Evolutionary conservation across 1,284 basidiomycete genomes (phyloP), one percentile per base, ranked within the genome.

Genomic region (Microbotryum saponariae): DNA sequence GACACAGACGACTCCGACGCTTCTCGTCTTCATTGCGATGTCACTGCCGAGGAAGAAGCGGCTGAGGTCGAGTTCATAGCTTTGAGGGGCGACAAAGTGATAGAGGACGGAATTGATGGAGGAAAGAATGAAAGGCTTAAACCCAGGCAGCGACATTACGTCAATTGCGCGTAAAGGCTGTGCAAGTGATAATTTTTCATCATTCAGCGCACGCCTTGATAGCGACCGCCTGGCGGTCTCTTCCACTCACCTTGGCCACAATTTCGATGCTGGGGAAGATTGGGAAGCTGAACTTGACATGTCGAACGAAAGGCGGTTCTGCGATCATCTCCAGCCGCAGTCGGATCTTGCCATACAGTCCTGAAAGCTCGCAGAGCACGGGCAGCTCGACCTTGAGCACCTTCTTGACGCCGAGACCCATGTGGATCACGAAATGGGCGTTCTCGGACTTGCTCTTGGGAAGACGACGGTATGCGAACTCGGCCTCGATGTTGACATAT

Each of bases 1-100:
- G 54, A 65, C 25, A 21, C 48, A 57, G 37, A 62, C 29, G 47
- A 65, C n/a, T n/a, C 63, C 63, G 44, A 51, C 27, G 2, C 57
- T 54, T 20, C 60, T 52, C 9, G 63, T 65, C 33, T 23, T 51
- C 25, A 51, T 23, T 2, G n/a, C n/a, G 18, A 58, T 37, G 25
- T 58, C 50, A 37, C 49, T 51, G 50, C 56, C 56, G 23, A 58
- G 42, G 20, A 58, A n/a, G 56, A 58, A 58, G 23, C 49, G 49
- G 9, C 33, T 37, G 23, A 44, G 21, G 25, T 58, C 56, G 27
- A 58, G 44, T 8, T n/a, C 45, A 42, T 51, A 58, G 49, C 25
- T 31, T 27, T 58, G 51, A 18, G 56, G 56, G 9, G 56, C 56
- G 21, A 44, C 37, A 20, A 58, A 58, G 18, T 58, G 21, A 44